Evolutionary conservation across 2,329 filamentous ascomycete species (phyloP), one percentile per base, ranked within the genome.

Genomic region (Aspergillaceae sp.): DNA sequence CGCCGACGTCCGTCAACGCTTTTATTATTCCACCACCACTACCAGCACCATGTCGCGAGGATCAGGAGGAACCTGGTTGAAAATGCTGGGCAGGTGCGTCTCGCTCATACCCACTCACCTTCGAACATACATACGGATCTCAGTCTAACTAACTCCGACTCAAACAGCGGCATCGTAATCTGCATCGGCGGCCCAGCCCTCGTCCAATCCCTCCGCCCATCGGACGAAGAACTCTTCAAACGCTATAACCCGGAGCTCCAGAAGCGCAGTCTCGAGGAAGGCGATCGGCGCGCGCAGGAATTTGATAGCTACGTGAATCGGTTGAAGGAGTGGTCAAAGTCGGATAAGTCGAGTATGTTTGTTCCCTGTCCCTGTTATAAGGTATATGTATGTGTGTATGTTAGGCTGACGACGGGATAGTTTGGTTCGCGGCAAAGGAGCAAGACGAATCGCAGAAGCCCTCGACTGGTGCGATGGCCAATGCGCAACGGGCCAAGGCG

Each of bases 171-270:
- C 56, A 75, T 74, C 37, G 68, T 75, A 41, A 74, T 92, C 57
- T 83, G 81, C 60, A 76, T 96, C 49, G 92, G 92, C 44, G 92
- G 92, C 3, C 92, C 92, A 27, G 84, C 85, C 10, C 72, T 97
- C 44, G 85, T 91, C 38, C 79, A 83, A 69, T 94, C 82, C 37
- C 54, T 72, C 47, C 68, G 68, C 29, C 92, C 92, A 2, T 84
- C 86, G 8, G 89, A 96, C 57, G 92, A 96, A 68, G 89, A 97
- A 71, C 77, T 98, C 37, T 89, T 94, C 74, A 76, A 79, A 66
- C 82, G 78, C 68, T 97, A 97, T 73, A 97, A 91, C 67, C 91
- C 91, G 0, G 92, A 97, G 32, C 78, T 98, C n/a, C 86, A 92
- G 63, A 86, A 87, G 66, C 80, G 86, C 61, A 89, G 86, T 51